Evolutionary conservation across 352 stramenopile species (phyloP), one percentile per base, ranked within the genome.

Genomic region (Pythium rhizo-oryzae): DNA sequence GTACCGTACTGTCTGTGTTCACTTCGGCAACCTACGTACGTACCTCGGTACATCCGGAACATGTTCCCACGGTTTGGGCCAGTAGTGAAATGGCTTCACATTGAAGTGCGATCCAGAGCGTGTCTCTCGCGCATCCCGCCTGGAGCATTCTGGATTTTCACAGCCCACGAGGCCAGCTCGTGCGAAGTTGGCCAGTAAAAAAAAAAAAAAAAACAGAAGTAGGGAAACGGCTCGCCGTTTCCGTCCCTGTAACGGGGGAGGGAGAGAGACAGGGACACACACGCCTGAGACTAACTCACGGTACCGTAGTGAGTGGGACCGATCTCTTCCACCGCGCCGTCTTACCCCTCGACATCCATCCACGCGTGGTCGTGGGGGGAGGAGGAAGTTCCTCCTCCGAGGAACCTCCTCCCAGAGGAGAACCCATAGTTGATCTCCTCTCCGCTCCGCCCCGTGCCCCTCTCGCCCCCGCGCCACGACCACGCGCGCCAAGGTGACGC

Each of bases 151-250:
- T 41, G 35, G 35, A 13, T 7, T 41, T 41, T 12, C 35, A 7
- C 8, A 43, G 37, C 4, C 28, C 28, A 6, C 2, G 28, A 6
- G 28, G 2, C 6, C 28, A 33, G 28, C 28, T 2, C 28, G 28
- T 33, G 28, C 28, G 28, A 33, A 33, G 2, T 33, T 33, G 8
- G n/a, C 46, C 46, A 55, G 5, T 18, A 55, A 33, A 55, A 59
- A 60, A 60, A 33, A 60, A 33, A 60, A 50, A 55, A 33, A 55
- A 59, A 60, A 60, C 53, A 60, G 53, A 60, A 50, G 16, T 30
- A 43, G 30, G 7, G 35, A 60, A 60, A 60, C 53, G 53, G 5
- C 24, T 12, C 49, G 2, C 44, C 1, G 21, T 51, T 51, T 37
- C 24, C 1, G 3, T 0, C n/a, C n/a, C n/a, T n/a, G n/a, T n/a